These are phyloP conservation scores for Globisporangium parvum DNA, from an alignment of 352 stramenopile species.

Conservation along the genomic window DNA sequence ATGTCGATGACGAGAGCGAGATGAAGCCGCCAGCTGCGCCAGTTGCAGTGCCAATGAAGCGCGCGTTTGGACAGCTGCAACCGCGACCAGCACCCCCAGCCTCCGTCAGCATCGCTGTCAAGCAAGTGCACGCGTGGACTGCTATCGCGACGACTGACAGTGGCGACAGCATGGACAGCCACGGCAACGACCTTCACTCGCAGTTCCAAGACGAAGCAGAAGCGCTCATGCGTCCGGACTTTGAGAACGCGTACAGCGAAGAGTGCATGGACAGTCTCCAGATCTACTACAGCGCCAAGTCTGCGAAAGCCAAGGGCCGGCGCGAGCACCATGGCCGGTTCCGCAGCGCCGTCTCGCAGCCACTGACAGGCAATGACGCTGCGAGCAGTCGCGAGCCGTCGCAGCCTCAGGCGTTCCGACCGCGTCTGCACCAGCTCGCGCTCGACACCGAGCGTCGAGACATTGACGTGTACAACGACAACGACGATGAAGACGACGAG, in stretches of 20 bases:
- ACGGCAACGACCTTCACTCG: slow-evolving; percentile 12
- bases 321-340: slow-evolving; percentile 7
- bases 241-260: slow-evolving; percentile 73
- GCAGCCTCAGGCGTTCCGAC: neutral
- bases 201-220: slow-evolving; percentile 52
- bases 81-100: neutral
- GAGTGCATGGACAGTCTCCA: slow-evolving; percentile 74
- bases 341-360: neutral
- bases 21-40: neutral
- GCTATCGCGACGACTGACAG: slow-evolving; percentile 2
- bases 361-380: neutral
- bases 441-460: no score
- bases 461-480: neutral
- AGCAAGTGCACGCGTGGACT: slow-evolving; percentile 2
- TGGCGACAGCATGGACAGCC: neutral
- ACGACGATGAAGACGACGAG: neutral
- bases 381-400: neutral
- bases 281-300: slow-evolving; percentile 51
- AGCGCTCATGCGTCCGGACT: slow-evolving; percentile 76
- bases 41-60: neutral
- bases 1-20: slow-evolving; percentile 12
- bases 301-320: slow-evolving; percentile 18
- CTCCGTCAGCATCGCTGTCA: neutral
- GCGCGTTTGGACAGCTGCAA: neutral
- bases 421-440: neutral